Evolutionary conservation across 306 rosid genomes (phyloP).

Genomic region (Cajanus cajan): DNA sequence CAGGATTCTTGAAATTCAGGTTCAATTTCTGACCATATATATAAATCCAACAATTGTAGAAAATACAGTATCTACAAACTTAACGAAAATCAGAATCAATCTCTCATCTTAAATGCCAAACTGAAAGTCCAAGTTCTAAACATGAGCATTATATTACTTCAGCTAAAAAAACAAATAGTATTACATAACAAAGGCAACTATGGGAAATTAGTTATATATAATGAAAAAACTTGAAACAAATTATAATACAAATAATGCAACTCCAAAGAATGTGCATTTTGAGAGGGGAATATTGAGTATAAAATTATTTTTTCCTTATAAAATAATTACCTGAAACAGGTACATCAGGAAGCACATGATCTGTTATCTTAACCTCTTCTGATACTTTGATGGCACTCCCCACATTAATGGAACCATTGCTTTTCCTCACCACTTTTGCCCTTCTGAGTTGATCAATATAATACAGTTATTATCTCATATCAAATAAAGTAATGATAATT

Average conservation of each 20-base stretch:
- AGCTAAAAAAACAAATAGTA: neutral
- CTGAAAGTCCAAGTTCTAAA: conserved; percentile 13
- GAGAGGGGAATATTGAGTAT: neutral
- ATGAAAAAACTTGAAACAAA: neutral
- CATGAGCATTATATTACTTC: neutral
- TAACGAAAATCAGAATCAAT: neutral
- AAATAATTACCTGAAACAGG: conserved; percentile 57
- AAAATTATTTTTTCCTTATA: neutral
- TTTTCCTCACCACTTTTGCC: conserved; percentile 68
- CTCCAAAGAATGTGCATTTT: neutral
- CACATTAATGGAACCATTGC: conserved; percentile 46
- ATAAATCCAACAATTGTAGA: neutral
- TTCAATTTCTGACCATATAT: neutral
- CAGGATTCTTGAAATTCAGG: neutral
- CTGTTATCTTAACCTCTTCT: conserved; percentile 47
- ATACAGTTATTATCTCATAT: conserved; percentile 10
- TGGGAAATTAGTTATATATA: neutral
- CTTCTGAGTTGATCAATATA: conserved; percentile 51
- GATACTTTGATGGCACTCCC: conserved; percentile 42
- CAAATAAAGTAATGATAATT: conserved; percentile 16
- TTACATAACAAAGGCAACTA: neutral
- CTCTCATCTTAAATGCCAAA: neutral
- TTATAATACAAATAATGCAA: neutral
- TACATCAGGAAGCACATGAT: conserved; percentile 48
- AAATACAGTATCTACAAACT: neutral